Evolutionary conservation across 495 filamentous ascomycete genomes (phyloP), one percentile per base, ranked within the genome.

Genomic region (Trypethelium eluteriae): DNA sequence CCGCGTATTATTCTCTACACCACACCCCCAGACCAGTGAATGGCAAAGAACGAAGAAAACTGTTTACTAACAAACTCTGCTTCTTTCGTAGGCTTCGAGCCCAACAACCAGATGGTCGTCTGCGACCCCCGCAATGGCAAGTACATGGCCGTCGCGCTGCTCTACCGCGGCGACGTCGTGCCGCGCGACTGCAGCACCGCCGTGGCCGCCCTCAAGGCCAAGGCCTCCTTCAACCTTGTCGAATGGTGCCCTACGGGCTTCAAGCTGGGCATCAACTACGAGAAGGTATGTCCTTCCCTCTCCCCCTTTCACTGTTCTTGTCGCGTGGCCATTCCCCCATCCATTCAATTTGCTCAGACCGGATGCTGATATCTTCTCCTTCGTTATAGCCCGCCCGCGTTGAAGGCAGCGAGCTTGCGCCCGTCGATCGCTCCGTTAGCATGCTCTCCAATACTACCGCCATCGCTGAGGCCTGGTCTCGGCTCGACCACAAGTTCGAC

Each of bases 211-310:
- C 83, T 96, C 69, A 96, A 96, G 81, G 87, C 91, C 72, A 93
- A 91, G 82, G 72, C 85, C 9, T 91, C 91, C 36, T 93, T 96
- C 84, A 92, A 94, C 83, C 82, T 95, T 66, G 91, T 96, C 64
- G 91, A 96, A 76, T 96, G 91, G 91, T 96, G 91, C 79, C 91
- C 91, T n/a, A 96, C 91, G 56, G 91, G 91, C 67, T 96, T 96
- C 86, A 96, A 96, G 83, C 82, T 96, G 64, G 91, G 91, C 70
- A 95, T 96, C 82, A 93, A 93, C 81, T 92, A 92, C 81, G 72
- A 71, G 38, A 14, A 70, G 67, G 39, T 11, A 46, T 7, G 16
- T 44, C 59, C n/a, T 39, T 25, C 10, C 2, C 39, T 62, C 9
- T 34, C 34, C 35, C 49, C 36, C 36, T 10, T 36, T 14, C 36